Base-by-base conservation (phyloP, 2,329 filamentous ascomycete genomes). In the Cryphonectria japonica region DNA sequence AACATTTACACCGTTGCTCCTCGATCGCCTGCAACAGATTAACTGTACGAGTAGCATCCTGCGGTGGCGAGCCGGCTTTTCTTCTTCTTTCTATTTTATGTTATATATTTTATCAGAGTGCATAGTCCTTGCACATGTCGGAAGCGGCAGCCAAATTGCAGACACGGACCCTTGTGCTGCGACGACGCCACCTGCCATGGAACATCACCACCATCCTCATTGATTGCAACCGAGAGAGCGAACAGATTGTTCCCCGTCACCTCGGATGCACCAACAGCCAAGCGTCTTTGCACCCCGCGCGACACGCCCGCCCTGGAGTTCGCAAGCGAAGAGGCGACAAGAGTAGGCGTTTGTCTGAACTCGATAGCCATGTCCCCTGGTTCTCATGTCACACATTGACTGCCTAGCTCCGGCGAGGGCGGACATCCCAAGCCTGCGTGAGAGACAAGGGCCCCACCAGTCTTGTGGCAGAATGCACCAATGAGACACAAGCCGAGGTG, bases 381-480 rank as follows among this genome's bases (percentile, higher is more conserved):
- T 63, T 54, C 46, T 22, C 19, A 54, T 67, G 69, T 69, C 69
- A 73, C 69, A 71, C 62, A 41, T 69, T 67, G 60, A 39, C 60
- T 43, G 67, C 62, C 41, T 66, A 67, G 46, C 52, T 52, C 50
- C 52, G 52, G 66, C 62, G 69, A 68, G 43, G 60, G 65, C 66
- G 69, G 69, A 67, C 66, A 54, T 59, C 66, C 68, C 61, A 66
- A 66, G 66, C 62, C 69, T 69, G 59, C 54, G 52, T 68, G 71
- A 62, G 62, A 63, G 66, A 67, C 57, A 67, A 50, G 41, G 26
- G n/a, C 34, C 59, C 59, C 61, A 39, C 46, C 71, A 66, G 61
- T 54, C 71, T 39, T 57, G 67, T 69, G 70, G 67, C 64, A 60
- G 69, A 63, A 71, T 43, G 67, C 67, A 64, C 71, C 71, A 71